A percentile compares a stretch with the other conserved stretches of the same genome.
These are phyloP conservation scores for Scedosporium aurantiacum DNA, from an alignment of 2,329 filamentous ascomycete genomes.

Conservation along the genomic window DNA sequence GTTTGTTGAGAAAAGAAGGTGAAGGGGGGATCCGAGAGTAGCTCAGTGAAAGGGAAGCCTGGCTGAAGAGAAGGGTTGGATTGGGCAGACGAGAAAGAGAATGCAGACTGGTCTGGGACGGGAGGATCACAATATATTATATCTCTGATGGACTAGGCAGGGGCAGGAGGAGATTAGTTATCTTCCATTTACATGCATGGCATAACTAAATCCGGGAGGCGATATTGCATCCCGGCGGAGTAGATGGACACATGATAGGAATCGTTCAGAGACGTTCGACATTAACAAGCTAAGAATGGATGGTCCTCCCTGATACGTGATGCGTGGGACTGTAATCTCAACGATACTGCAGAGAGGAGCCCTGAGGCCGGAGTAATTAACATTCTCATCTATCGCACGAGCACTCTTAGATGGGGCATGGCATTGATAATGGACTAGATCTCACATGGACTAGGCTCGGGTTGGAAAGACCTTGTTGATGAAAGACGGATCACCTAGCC, in stretches of 20 bases:
- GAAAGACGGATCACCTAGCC: slow-evolving; percentile 3
- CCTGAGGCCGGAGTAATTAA: not conserved
- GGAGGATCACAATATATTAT: not conserved
- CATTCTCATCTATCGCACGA: not conserved
- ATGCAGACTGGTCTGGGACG: not conserved
- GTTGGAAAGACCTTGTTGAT: not conserved
- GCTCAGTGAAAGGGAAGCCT: not conserved
- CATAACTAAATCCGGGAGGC: not conserved
- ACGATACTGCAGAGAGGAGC: not conserved
- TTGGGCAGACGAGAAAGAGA: not conserved
- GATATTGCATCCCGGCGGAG: not conserved
- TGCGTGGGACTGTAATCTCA: not conserved
- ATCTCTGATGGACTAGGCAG: not conserved
- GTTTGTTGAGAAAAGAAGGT: not conserved
- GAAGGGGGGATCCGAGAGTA: not conserved
- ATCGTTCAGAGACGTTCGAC: not conserved
- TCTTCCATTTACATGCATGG: not conserved
- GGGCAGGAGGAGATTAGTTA: not conserved
- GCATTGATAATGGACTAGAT: not conserved
- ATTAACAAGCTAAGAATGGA: slow-evolving; percentile 1
- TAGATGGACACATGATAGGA: not conserved
- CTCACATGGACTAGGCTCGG: not conserved
- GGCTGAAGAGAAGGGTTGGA: not conserved
- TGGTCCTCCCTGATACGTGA: not conserved
- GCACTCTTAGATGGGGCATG: not conserved